A percentile compares a stretch with the other conserved stretches of the same genome.
Conservation (phyloP, 2,329 filamentous ascomycete species). For the Penicillium occitanis region DNA sequence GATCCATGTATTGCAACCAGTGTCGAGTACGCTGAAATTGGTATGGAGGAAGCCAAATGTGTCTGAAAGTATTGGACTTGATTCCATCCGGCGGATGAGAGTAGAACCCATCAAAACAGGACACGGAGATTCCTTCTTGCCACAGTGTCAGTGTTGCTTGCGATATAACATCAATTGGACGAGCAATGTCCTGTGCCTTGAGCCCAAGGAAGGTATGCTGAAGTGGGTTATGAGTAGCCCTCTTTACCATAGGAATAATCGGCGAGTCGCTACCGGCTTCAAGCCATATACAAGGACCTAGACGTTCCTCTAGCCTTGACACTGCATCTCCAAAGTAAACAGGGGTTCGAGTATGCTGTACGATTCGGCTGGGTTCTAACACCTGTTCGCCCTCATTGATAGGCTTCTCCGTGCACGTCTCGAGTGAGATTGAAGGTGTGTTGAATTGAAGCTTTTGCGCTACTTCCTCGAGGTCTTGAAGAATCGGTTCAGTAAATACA, state of each 20-base stretch:
- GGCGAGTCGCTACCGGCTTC: conserved; percentile 15
- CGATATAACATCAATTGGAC: conserved; percentile 2
- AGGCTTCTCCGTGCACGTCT: conserved; percentile 4
- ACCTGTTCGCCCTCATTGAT: background rate
- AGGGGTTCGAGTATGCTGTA: conserved; percentile 13
- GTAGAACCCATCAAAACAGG: conserved; percentile 10
- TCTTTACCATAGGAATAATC: conserved; percentile 11
- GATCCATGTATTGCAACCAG: conserved; percentile 16
- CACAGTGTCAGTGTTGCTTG: conserved; percentile 7
- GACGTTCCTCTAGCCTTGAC: conserved; percentile 4
- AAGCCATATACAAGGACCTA: conserved; percentile 18
- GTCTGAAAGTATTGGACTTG: background rate
- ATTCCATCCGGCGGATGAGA: background rate
- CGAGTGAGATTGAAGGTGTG: background rate
- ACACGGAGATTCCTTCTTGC: conserved; percentile 13
- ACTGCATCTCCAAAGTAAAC: conserved; percentile 16
- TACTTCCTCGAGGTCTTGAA: conserved; percentile 7
- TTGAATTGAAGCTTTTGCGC: conserved; percentile 6
- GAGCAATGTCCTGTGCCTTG: conserved; percentile 3
- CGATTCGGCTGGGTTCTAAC: conserved; percentile 3
- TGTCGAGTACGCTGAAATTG: conserved; percentile 17
- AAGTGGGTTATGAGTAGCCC: conserved; percentile 4
- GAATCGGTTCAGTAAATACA: conserved; percentile 12
- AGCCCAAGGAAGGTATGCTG: conserved; percentile 11
- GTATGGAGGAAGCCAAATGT: conserved; percentile 19